Evolutionary conservation across 257 asterid species (phyloP).

Genomic region (Voacanga thouarsii): DNA sequence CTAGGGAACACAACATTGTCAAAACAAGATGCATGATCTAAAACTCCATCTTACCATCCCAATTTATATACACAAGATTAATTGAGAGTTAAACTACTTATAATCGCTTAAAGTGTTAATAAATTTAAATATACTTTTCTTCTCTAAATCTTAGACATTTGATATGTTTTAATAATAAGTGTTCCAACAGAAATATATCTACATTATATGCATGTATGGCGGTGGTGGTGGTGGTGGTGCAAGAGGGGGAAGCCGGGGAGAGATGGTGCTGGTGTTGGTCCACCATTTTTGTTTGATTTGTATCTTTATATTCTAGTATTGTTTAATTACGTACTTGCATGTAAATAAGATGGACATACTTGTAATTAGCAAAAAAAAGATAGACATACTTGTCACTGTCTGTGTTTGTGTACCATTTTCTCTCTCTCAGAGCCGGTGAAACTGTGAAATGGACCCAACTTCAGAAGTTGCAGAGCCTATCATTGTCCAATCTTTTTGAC

Average conservation of each 20-base stretch:
- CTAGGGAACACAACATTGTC: no score
- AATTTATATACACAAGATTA: no score
- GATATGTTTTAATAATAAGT: no score
- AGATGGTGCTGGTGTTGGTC: neutral
- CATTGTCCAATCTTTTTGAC: conserved; percentile 28
- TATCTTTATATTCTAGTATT: conserved; percentile 1
- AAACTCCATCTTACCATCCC: no score
- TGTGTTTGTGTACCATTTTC: neutral
- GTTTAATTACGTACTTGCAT: neutral
- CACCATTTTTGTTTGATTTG: conserved; percentile 5
- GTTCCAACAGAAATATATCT: no score
- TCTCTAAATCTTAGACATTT: no score
- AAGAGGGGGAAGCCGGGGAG: neutral
- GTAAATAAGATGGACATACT: conserved; percentile 7
- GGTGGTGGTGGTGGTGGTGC: neutral
- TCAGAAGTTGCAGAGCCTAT: conserved; percentile 28
- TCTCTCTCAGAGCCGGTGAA: conserved; percentile 10
- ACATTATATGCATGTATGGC: neutral
- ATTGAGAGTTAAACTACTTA: no score
- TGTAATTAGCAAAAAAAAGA: no score
- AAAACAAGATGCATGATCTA: no score
- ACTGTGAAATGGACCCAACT: conserved; percentile 30
- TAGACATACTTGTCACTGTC: conserved; percentile 12
- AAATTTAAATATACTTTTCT: no score
- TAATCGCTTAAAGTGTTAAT: no score